Percentiles rank a stretch among this genome's conserved stretches.
These are phyloP conservation scores for Crucibulum laeve DNA, from an alignment of 768 basidiomycete species.

Conservation along the genomic window DNA sequence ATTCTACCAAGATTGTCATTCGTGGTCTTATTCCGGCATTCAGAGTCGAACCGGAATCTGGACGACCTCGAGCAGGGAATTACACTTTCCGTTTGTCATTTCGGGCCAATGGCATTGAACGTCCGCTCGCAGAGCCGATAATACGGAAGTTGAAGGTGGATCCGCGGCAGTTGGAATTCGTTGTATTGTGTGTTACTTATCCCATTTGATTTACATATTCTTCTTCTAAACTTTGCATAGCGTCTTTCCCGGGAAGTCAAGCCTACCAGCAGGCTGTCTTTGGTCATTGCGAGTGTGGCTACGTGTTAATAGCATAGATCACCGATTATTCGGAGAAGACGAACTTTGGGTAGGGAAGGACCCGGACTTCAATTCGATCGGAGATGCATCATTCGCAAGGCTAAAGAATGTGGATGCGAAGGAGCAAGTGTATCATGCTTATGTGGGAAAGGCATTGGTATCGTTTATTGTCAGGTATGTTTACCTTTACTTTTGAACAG, in stretches of 20 bases:
- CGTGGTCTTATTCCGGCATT: background rate
- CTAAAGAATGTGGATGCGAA: slow-evolving; percentile 37
- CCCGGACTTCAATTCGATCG: slow-evolving; percentile 56
- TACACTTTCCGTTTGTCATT: slow-evolving; percentile 53
- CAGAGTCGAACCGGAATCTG: slow-evolving; percentile 42
- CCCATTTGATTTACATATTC: background rate
- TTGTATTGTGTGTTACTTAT: slow-evolving; percentile 47
- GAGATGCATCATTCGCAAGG: slow-evolving; percentile 52
- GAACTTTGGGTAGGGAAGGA: slow-evolving; percentile 66
- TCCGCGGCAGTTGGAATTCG: slow-evolving; percentile 52
- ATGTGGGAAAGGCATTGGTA: slow-evolving; percentile 53
- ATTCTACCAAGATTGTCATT: background rate
- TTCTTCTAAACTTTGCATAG: slow-evolving; percentile 21
- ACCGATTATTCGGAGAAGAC: slow-evolving; percentile 60
- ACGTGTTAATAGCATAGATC: slow-evolving; percentile 51
- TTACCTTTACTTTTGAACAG: background rate
- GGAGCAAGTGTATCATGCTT: slow-evolving; percentile 49
- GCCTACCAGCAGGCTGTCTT: slow-evolving; percentile 48
- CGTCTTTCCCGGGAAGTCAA: slow-evolving; percentile 55
- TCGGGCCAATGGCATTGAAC: slow-evolving; percentile 51
- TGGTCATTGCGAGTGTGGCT: slow-evolving; percentile 65
- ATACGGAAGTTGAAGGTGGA: slow-evolving; percentile 44
- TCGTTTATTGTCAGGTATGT: slow-evolving; percentile 51
- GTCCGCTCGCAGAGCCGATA: slow-evolving; percentile 44
- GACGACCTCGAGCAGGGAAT: slow-evolving; percentile 35